phyloP scores from a whole-genome alignment of 805 yeast genomes.

The Candida fluviatilis region DNA sequence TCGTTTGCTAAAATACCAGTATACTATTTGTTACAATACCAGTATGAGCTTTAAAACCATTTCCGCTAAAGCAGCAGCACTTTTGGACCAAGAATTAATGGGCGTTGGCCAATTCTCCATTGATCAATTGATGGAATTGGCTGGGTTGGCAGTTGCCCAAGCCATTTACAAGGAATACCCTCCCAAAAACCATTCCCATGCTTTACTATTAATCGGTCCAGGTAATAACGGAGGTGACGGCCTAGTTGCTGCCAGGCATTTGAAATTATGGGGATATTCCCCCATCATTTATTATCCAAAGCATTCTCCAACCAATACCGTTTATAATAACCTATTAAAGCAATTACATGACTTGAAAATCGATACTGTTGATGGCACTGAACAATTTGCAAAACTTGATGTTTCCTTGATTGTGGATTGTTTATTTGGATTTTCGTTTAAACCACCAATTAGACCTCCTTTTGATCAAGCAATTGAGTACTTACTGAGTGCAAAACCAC shows the following conservation, averaged over 20 bases:
- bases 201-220: conserved; percentile 83
- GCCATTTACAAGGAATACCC: conserved; percentile 72
- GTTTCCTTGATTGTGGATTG: conserved; percentile 62
- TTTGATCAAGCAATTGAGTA: conserved; percentile 44
- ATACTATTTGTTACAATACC: too few relatives aligned
- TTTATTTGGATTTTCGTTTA: conserved; percentile 89
- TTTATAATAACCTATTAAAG: conserved; percentile 56
- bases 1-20: too few relatives aligned
- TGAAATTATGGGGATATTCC: conserved; percentile 61
- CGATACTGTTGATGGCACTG: conserved; percentile 10
- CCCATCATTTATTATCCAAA: conserved; percentile 84
- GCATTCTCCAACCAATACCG: conserved; percentile 44
- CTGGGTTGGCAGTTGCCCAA: conserved; percentile 92
- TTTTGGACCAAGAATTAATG: conserved; percentile 84
- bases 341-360: conserved; percentile 69
- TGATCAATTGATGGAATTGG: conserved; percentile 92
- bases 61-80: conserved; percentile 57
- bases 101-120: conserved; percentile 74
- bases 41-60: conserved; percentile 22
- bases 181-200: conserved; percentile 37
- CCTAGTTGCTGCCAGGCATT: conserved; percentile 88
- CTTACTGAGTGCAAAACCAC: conserved; percentile 32
- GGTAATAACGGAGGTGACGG: conserved; percentile 99
- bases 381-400: too few relatives aligned
- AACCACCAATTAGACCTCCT: conserved; percentile 82